phyloP scores from a whole-genome alignment of 2,329 filamentous ascomycete species.

The Pseudogymnoascus sp. region DNA sequence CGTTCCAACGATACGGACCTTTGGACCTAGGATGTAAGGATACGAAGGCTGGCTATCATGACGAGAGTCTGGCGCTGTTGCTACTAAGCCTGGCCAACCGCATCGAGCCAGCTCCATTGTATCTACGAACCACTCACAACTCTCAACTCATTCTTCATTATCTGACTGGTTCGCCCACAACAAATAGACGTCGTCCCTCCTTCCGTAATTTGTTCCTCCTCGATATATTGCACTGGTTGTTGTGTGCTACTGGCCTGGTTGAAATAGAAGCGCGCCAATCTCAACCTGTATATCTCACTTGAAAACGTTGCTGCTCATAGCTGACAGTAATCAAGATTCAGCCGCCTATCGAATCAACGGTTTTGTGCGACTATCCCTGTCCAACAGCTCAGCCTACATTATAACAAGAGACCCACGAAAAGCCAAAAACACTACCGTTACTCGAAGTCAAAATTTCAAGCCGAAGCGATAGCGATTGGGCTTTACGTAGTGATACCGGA shows the following conservation, averaged over 20 bases:
- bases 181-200: slow-evolving; percentile 4
- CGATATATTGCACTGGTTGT: slow-evolving; percentile 1
- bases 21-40: neutral
- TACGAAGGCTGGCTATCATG: neutral
- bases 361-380: neutral
- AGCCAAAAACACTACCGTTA: neutral
- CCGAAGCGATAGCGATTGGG: neutral
- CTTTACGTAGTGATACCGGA: neutral
- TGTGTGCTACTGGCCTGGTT: slow-evolving; percentile 1
- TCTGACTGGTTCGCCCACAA: slow-evolving; percentile 6
- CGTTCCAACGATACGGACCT: neutral
- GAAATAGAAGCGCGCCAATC: slow-evolving; percentile 7
- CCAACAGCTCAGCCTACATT: slow-evolving; percentile 7
- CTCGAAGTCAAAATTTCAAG: neutral
- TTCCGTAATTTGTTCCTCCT: neutral
- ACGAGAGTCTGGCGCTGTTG: neutral
- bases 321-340: slow-evolving; percentile 1
- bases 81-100: neutral
- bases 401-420: neutral
- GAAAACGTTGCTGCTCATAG: neutral
- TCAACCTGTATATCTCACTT: neutral
- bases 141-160: neutral
- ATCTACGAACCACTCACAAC: neutral
- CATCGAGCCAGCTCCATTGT: neutral
- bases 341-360: neutral